Evolutionary conservation across 1,139 yeast species (phyloP).

Genomic region (Scheffersomyces stambukii): DNA sequence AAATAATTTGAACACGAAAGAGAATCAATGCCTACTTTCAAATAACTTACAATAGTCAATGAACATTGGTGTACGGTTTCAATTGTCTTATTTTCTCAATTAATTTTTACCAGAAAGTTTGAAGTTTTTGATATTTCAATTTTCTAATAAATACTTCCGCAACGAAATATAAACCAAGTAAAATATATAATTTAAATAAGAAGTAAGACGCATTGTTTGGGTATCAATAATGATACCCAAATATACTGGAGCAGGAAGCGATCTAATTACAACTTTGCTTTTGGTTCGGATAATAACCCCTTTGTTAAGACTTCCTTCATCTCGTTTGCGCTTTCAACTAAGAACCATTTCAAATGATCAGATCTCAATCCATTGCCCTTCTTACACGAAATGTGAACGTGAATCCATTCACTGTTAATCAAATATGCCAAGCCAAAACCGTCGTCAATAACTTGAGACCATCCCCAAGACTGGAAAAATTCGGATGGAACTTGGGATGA

Average conservation of each 20-base stretch:
- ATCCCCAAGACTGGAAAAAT: constrained; percentile 89
- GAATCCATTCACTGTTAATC: constrained; percentile 82
- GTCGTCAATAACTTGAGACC: constrained; percentile 92
- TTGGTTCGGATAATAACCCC: constrained; percentile 36
- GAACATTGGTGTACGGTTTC: no score
- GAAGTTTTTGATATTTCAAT: no score
- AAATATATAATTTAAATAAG: neutral
- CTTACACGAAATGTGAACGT: constrained; percentile 80
- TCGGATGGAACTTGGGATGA: constrained; percentile 90
- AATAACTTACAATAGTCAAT: no score
- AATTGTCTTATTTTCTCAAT: no score
- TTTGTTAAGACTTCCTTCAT: constrained; percentile 58
- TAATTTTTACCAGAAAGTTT: no score
- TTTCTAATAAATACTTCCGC: no score
- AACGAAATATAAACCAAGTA: neutral
- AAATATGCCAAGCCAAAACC: constrained; percentile 95
- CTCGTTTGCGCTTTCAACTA: constrained; percentile 79
- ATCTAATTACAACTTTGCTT: constrained; percentile 10
- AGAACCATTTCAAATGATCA: constrained; percentile 62
- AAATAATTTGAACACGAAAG: no score
- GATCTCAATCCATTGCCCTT: constrained; percentile 65
- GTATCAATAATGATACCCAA: neutral
- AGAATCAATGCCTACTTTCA: no score
- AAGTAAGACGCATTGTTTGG: neutral
- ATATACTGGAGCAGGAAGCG: neutral